Conservation (phyloP, 164 flowering plant genomes). For the Nymphaea colorata region DNA sequence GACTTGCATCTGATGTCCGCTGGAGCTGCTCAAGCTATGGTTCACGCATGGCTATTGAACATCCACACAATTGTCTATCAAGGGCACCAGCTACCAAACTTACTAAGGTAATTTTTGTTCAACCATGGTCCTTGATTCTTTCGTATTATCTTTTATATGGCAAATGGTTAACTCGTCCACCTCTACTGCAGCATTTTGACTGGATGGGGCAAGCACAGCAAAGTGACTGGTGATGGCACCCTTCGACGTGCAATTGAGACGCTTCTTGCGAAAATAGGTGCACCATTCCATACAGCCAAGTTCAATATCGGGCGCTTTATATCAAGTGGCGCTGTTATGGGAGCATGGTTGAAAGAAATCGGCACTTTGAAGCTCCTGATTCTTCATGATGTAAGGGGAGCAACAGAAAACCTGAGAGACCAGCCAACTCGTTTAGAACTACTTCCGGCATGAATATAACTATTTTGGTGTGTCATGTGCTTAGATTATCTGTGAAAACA, state of each 20-base stretch:
- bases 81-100: slow-evolving; percentile 77
- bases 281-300: slow-evolving; percentile 78
- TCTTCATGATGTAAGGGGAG: slow-evolving; percentile 60
- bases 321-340: slow-evolving; percentile 67
- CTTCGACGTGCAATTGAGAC: slow-evolving; percentile 67
- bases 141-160: not conserved
- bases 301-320: slow-evolving; percentile 80
- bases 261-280: slow-evolving; percentile 66
- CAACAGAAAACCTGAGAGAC: slow-evolving; percentile 16
- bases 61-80: slow-evolving; percentile 69
- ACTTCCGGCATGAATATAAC: slow-evolving; percentile 9
- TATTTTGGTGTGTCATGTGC: not conserved
- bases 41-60: slow-evolving; percentile 85
- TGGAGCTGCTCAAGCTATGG: slow-evolving; percentile 99
- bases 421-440: slow-evolving; percentile 20
- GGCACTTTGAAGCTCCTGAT: slow-evolving; percentile 65
- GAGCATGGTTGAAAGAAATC: slow-evolving; percentile 83
- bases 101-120: slow-evolving; percentile 38
- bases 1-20: slow-evolving; percentile 97
- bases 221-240: slow-evolving; percentile 82
- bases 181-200: slow-evolving; percentile 26
- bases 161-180: not conserved
- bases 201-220: slow-evolving; percentile 99
- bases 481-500: slow-evolving; percentile 4
- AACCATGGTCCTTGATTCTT: not conserved